phyloP scores from a whole-genome alignment of 208 protist species.

The Wallacemonas rigidus region DNA sequence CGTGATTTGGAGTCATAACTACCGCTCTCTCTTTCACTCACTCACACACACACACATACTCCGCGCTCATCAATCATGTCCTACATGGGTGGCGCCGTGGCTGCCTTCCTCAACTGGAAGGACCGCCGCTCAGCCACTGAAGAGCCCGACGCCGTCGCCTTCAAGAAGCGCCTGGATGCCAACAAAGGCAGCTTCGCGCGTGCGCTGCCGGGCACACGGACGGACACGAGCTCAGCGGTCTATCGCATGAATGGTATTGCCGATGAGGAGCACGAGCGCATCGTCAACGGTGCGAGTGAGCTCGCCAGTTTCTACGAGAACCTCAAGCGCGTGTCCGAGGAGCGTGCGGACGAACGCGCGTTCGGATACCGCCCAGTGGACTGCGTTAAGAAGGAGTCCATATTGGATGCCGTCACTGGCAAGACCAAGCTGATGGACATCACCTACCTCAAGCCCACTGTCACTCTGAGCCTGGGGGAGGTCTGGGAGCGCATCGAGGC shows the following conservation, averaged over 20 bases:
- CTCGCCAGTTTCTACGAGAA: constrained; percentile 19
- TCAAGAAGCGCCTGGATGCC: constrained; percentile 15
- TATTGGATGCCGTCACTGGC: constrained; percentile 17
- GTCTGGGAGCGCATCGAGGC: constrained; percentile 31
- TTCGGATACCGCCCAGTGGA: constrained; percentile 36
- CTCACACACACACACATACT: constrained; percentile 13
- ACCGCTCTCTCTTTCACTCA: constrained; percentile 17
- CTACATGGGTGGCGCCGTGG: constrained; percentile 14
- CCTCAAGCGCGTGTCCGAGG: constrained; percentile 13
- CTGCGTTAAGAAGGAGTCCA: constrained; percentile 23
- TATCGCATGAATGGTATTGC: constrained; percentile 20
- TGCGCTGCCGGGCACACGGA: constrained; percentile 22
- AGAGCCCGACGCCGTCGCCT: constrained; percentile 8
- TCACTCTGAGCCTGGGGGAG: constrained; percentile 24
- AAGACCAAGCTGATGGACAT: constrained; percentile 27
- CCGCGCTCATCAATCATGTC: not conserved
- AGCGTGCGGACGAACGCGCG: constrained; percentile 8
- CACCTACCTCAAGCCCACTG: constrained; percentile 31
- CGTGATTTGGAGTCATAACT: constrained; percentile 1
- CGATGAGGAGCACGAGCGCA: constrained; percentile 22
- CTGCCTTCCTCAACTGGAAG: constrained; percentile 24
- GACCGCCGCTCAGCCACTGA: constrained; percentile 21
- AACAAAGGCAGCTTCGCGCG: constrained; percentile 16
- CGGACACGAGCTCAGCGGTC: constrained; percentile 20
- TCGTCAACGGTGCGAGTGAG: constrained; percentile 20